Base-by-base conservation (phyloP, 2,329 filamentous ascomycete genomes). In the Colletotrichum sp. region DNA sequence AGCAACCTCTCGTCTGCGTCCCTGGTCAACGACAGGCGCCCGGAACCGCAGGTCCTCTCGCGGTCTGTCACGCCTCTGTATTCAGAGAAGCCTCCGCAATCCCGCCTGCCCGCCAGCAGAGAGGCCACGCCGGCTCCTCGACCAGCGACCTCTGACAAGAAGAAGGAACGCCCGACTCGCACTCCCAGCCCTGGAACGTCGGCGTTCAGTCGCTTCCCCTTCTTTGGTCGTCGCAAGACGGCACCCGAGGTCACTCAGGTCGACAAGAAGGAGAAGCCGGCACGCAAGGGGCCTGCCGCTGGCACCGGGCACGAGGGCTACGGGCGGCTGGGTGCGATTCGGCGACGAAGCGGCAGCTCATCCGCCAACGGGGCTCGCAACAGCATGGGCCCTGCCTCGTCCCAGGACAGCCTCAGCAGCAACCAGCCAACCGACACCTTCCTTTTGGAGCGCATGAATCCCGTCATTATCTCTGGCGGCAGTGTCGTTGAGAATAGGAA, bases 221-320 rank as follows among this genome's bases (percentile, higher is more conserved):
- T 98, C 70, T 98, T 98, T 80, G 89, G 93, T 10, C 91, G 94
- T 78, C 93, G 92, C 16, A 98, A 95, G 83, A 88, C 91, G 1
- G 88, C 91, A 1, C 82, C 90, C 6, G 88, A 92, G 57, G 82
- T 84, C n/a, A 76, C 85, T 13, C 84, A 83, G 24, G 76, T 83
- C 1, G 90, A 92, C n/a, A 92, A 90, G 81, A 88, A 89, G 49
- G 92, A 93, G 10, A 92, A 90, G 78, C 81, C 87, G 9, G 76
- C 87, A 28, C 90, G 94, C 32, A 96, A 95, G 84, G 96, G 96
- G 0, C 96, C 96, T 26, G 92, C 91, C 18, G 96, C 96, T 55
- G 96, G 96, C n/a, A 99, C 96, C 49, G 96, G 96, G 0, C 96
- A 99, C 81, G 96, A 99, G 86, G 94, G 94, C 2, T 96, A 96